Conservation (phyloP, 352 stramenopile genomes). For the Phytophthora citricola region DNA sequence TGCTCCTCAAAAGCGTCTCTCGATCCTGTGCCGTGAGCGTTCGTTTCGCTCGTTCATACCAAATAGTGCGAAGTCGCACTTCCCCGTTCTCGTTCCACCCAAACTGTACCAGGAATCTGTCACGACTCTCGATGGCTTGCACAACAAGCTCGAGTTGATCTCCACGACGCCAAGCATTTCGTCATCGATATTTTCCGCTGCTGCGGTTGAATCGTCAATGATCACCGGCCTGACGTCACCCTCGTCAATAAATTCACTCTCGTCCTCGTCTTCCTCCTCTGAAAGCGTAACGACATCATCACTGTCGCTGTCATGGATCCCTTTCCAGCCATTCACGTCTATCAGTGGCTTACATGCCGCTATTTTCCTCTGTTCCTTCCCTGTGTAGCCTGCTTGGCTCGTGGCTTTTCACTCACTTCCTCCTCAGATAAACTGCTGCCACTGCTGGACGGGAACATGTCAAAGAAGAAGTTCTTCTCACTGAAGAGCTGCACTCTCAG, state of each 20-base stretch:
- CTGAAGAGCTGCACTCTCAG: slow-evolving; percentile 63
- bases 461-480: slow-evolving; percentile 86
- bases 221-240: slow-evolving; percentile 23
- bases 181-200: slow-evolving; percentile 32
- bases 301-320: slow-evolving; percentile 50
- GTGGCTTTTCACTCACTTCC: slow-evolving; percentile 7
- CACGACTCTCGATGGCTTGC: slow-evolving; percentile 37
- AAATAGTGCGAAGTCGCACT: slow-evolving; percentile 70
- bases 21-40: slow-evolving; percentile 30
- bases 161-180: slow-evolving; percentile 64
- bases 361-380: slow-evolving; percentile 14
- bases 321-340: slow-evolving; percentile 23
- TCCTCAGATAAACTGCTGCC: slow-evolving; percentile 20
- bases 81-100: slow-evolving; percentile 54
- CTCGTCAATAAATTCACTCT: slow-evolving; percentile 25
- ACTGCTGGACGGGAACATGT: slow-evolving; percentile 73
- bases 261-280: slow-evolving; percentile 53
- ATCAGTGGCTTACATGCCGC: slow-evolving; percentile 17
- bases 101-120: slow-evolving; percentile 74
- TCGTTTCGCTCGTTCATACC: slow-evolving; percentile 32
- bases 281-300: slow-evolving; percentile 57
- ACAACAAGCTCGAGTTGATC: slow-evolving; percentile 50
- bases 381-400: neutral
- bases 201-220: slow-evolving; percentile 15
- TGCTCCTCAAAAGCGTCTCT: slow-evolving; percentile 48